These are phyloP conservation scores for Handroanthus guayacan DNA, from an alignment of 257 asterid genomes.

Conservation along the genomic window DNA sequence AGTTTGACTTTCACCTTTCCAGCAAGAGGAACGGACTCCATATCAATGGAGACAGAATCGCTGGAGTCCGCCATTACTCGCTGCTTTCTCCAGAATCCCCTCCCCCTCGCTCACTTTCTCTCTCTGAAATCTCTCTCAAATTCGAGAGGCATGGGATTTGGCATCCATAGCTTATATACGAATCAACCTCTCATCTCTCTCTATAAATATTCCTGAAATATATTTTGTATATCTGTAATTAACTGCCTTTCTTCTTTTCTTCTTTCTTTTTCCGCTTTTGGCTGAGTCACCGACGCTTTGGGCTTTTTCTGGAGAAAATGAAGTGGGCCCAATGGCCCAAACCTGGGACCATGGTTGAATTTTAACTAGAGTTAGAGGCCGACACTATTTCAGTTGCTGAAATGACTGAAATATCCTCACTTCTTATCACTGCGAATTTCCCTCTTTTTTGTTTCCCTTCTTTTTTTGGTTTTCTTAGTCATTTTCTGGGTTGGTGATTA, in stretches of 20 bases:
- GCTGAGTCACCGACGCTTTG: constrained; percentile 49
- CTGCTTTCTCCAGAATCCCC: constrained; percentile 28
- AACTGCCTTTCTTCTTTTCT: constrained; percentile 10
- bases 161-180: constrained; percentile 52
- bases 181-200: constrained; percentile 37
- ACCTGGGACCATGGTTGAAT: constrained; percentile 13
- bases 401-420: constrained; percentile 22
- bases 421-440: background rate
- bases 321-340: constrained; percentile 32
- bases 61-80: constrained; percentile 69
- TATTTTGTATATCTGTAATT: constrained; percentile 26
- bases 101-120: constrained; percentile 34
- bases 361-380: constrained; percentile 33
- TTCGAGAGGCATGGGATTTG: constrained; percentile 49
- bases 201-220: constrained; percentile 5
- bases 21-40: constrained; percentile 61
- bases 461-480: background rate
- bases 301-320: constrained; percentile 8
- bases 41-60: constrained; percentile 69
- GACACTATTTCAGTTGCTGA: constrained; percentile 1
- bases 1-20: constrained; percentile 66
- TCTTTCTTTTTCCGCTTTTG: background rate
- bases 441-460: background rate
- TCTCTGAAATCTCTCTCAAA: constrained; percentile 29
- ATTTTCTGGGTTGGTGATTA: too few relatives aligned